Evolutionary conservation across 2,329 filamentous ascomycete genomes (phyloP).

Genomic region (Penicillium digitatum): DNA sequence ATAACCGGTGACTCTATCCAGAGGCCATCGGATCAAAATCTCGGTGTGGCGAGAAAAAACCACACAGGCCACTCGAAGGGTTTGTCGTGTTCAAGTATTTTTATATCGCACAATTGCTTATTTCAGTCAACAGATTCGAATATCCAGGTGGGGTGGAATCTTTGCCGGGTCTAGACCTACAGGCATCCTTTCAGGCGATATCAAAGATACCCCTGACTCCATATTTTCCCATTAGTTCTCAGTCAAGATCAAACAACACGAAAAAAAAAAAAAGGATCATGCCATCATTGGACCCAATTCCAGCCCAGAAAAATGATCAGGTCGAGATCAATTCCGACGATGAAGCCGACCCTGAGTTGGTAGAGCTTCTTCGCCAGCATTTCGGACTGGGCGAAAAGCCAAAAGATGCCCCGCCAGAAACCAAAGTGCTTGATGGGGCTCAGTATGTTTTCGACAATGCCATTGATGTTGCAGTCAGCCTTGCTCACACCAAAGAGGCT

Average conservation of each 20-base stretch:
- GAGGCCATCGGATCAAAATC: conserved; percentile 13
- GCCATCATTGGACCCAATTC: conserved; percentile 20
- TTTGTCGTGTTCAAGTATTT: background rate
- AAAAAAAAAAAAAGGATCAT: conserved; percentile 4
- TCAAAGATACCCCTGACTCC: conserved; percentile 5
- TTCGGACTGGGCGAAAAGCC: conserved; percentile 58
- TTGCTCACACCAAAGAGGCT: conserved; percentile 74
- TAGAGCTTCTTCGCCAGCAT: conserved; percentile 79
- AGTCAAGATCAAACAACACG: background rate
- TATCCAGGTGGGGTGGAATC: background rate
- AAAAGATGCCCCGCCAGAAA: conserved; percentile 61
- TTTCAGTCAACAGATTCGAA: background rate
- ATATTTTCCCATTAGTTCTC: background rate
- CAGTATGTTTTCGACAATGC: conserved; percentile 88
- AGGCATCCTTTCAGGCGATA: background rate
- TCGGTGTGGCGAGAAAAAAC: conserved; percentile 18
- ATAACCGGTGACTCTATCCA: conserved; percentile 11
- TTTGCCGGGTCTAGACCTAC: background rate
- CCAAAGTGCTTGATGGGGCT: conserved; percentile 74
- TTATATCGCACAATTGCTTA: background rate
- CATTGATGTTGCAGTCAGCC: conserved; percentile 86
- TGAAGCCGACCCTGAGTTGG: conserved; percentile 81
- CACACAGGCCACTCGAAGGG: background rate
- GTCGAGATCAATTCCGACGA: conserved; percentile 72
- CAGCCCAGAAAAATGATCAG: conserved; percentile 11